Evolutionary conservation across 768 basidiomycete species (phyloP).

Genomic region (Dentipellis fragilis): DNA sequence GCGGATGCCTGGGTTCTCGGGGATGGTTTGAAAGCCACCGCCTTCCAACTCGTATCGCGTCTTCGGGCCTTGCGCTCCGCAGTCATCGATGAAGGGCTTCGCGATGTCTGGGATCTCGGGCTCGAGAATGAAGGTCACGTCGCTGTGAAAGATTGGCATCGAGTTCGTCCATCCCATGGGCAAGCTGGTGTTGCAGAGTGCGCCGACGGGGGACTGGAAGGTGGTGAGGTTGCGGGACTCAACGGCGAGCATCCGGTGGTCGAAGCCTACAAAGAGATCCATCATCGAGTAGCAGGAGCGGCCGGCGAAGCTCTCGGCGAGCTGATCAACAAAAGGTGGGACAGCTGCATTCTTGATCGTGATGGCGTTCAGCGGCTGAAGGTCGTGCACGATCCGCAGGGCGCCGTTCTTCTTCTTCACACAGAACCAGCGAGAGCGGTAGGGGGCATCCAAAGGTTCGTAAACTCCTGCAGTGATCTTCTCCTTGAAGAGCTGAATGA

Average conservation of each 20-base stretch:
- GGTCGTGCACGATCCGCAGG: slow-evolving; percentile 15
- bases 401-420: slow-evolving; percentile 14
- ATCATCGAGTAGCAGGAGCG: slow-evolving; percentile 12
- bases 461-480: slow-evolving; percentile 29
- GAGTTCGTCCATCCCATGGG: slow-evolving; percentile 1
- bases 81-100: slow-evolving; percentile 24
- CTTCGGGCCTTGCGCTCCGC: neutral
- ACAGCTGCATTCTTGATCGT: slow-evolving; percentile 14
- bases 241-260: slow-evolving; percentile 21
- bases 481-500: slow-evolving; percentile 22
- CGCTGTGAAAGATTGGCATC: slow-evolving; percentile 18
- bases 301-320: slow-evolving; percentile 16
- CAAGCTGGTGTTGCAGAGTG: neutral
- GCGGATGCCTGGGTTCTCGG: neutral
- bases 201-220: neutral
- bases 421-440: slow-evolving; percentile 17
- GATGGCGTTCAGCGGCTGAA: slow-evolving; percentile 18
- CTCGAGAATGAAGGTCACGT: slow-evolving; percentile 23
- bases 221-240: slow-evolving; percentile 26
- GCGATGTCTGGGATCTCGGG: slow-evolving; percentile 19
- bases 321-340: slow-evolving; percentile 13
- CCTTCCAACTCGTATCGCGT: neutral
- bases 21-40: neutral
- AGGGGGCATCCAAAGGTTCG: slow-evolving; percentile 16
- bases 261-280: slow-evolving; percentile 23